These are phyloP conservation scores for Erucastrum elatum DNA, from an alignment of 345 rosid genomes.

Conservation along the genomic window DNA sequence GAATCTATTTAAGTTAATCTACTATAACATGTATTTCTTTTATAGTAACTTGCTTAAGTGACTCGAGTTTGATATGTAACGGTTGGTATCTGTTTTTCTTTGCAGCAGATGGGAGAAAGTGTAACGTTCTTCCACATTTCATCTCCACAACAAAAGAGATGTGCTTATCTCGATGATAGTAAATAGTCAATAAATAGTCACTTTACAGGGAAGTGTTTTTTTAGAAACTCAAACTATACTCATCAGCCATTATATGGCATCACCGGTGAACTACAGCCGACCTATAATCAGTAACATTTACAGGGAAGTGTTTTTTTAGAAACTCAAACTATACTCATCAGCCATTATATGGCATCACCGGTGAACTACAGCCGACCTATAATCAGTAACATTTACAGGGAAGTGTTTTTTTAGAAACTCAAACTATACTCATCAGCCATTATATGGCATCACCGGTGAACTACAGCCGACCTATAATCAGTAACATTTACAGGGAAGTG, in stretches of 20 bases:
- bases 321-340: not conserved
- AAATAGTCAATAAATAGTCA: not conserved
- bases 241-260: not conserved
- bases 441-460: too few species aligned
- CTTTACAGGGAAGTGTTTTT: not conserved
- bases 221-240: not conserved
- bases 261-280: conserved; percentile 6
- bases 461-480: too few species aligned
- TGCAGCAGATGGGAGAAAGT: conserved; percentile 2
- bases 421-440: too few species aligned
- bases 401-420: too few species aligned
- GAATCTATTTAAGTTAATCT: not conserved
- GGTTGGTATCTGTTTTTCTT: not conserved
- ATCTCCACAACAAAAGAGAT: not conserved
- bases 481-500: too few species aligned
- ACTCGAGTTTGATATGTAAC: not conserved
- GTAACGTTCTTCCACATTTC: conserved; percentile 2
- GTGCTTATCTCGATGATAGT: not conserved
- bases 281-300: conserved; percentile 10
- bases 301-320: not conserved
- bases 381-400: conserved; percentile 7
- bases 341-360: not conserved
- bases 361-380: conserved; percentile 17
- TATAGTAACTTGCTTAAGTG: not conserved
- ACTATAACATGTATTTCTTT: not conserved